These are phyloP conservation scores for Mycena crocata DNA, from an alignment of 768 basidiomycete genomes.

Conservation along the genomic window DNA sequence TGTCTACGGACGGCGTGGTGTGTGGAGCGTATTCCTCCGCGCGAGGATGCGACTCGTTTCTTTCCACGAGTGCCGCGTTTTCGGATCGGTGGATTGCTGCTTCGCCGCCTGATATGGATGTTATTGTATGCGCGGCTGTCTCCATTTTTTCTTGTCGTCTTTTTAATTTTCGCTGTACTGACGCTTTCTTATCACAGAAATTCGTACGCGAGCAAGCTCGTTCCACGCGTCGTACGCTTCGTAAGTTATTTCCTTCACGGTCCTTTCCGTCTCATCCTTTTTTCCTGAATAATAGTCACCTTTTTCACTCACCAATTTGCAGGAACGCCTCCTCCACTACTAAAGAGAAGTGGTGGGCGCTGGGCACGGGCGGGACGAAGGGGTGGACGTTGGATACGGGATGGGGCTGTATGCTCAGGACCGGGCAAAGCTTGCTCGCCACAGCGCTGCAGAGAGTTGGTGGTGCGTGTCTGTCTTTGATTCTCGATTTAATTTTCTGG, in stretches of 20 bases:
- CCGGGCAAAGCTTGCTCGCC: not conserved
- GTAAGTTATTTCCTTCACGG: not conserved
- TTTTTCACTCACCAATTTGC: not conserved
- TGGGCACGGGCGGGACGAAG: not conserved
- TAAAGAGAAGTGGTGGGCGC: slow-evolving; percentile 6
- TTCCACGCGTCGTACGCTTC: not conserved
- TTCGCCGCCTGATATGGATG: too few relatives aligned
- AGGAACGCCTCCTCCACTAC: not conserved
- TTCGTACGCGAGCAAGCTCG: too few relatives aligned
- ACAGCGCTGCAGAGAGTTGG: not conserved
- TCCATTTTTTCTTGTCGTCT: too few relatives aligned
- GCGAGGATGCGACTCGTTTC: too few relatives aligned
- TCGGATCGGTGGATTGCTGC: too few relatives aligned
- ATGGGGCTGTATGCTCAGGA: slow-evolving; percentile 3
- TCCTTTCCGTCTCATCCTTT: not conserved
- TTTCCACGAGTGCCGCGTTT: too few relatives aligned
- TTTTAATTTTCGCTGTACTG: too few relatives aligned
- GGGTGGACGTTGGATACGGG: slow-evolving; percentile 5
- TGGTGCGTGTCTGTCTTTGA: not conserved
- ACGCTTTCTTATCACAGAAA: too few relatives aligned
- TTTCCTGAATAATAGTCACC: not conserved
- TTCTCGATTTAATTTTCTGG: not conserved
- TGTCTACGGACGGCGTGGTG: too few relatives aligned
- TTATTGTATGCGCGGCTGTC: too few relatives aligned
- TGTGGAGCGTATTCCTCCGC: too few relatives aligned